phyloP scores from a whole-genome alignment of 208 protist genomes.

The Trypanosoma cruzi region DNA sequence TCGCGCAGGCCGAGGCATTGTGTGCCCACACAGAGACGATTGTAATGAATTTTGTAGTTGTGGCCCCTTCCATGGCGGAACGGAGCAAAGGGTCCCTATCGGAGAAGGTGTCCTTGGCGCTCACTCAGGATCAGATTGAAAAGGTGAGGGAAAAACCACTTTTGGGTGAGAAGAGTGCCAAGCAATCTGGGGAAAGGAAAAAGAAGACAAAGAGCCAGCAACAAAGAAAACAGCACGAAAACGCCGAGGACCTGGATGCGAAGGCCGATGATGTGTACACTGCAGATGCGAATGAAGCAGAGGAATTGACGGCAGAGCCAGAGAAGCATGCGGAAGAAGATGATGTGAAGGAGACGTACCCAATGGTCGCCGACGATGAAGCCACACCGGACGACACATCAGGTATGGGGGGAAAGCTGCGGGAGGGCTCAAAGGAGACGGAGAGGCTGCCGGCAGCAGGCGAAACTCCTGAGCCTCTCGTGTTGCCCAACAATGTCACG shows the following conservation, averaged over 20 bases:
- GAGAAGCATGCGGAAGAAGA: conserved; percentile 22
- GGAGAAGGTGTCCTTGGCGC: background rate
- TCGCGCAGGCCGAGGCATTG: conserved; percentile 44
- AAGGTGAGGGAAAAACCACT: conserved; percentile 15
- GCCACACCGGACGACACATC: background rate
- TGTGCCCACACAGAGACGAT: conserved; percentile 43
- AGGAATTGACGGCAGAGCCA: conserved; percentile 21
- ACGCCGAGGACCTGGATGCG: conserved; percentile 22
- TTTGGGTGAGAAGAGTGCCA: background rate
- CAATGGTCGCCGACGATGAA: conserved; percentile 14
- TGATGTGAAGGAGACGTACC: conserved; percentile 25
- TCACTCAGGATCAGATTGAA: conserved; percentile 14
- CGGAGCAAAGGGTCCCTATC: background rate
- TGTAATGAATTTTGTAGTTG: conserved; percentile 65
- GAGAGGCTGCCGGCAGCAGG: background rate
- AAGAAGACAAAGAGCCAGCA: background rate
- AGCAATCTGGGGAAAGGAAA: background rate
- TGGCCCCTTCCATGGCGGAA: conserved; percentile 22
- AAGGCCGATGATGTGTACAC: conserved; percentile 13
- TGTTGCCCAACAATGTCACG: conserved; percentile 54
- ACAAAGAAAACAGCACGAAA: background rate
- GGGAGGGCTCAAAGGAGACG: background rate
- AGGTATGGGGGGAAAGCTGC: background rate
- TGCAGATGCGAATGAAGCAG: conserved; percentile 23
- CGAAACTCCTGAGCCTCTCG: conserved; percentile 27